A percentile compares a stretch with the other conserved stretches of the same genome.
Conservation (phyloP, 306 rosid genomes). For the Prunus kanzakura region DNA sequence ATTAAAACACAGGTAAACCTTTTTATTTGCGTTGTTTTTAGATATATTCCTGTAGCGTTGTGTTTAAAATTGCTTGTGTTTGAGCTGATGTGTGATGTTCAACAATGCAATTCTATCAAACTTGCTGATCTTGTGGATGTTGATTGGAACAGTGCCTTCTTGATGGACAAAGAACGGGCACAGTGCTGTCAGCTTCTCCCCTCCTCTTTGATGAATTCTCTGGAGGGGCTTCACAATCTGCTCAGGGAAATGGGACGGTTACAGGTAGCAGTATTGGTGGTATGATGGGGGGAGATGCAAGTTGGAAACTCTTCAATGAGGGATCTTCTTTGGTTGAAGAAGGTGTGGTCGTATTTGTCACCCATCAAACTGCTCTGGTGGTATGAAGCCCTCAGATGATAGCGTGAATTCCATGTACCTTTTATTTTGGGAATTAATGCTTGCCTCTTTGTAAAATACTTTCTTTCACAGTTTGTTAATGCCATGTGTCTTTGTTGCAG, state of each 20-base stretch:
- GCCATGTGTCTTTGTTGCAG: constrained; percentile 42
- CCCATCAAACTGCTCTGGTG: constrained; percentile 93
- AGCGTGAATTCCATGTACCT: constrained; percentile 33
- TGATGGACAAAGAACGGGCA: constrained; percentile 92
- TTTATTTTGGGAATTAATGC: constrained; percentile 29
- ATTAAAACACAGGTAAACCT: constrained; percentile 77
- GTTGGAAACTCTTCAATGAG: constrained; percentile 97
- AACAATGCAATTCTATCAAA: constrained; percentile 16
- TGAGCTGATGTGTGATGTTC: constrained; percentile 9
- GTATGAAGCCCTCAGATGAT: constrained; percentile 67
- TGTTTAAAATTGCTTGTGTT: constrained; percentile 8
- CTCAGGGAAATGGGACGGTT: constrained; percentile 51
- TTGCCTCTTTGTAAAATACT: constrained; percentile 20
- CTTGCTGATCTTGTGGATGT: constrained; percentile 37
- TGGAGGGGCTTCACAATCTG: constrained; percentile 55
- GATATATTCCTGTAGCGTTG: constrained; percentile 17
- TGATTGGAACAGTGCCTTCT: constrained; percentile 76
- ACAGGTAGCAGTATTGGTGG: constrained; percentile 82
- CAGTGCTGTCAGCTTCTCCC: constrained; percentile 86
- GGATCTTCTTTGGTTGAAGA: constrained; percentile 80
- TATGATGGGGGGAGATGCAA: constrained; percentile 97
- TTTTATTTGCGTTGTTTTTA: constrained; percentile 16
- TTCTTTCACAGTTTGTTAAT: constrained; percentile 19
- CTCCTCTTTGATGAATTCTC: constrained; percentile 65
- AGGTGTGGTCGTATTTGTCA: constrained; percentile 92